A percentile compares a stretch with the other conserved stretches of the same genome.
These are phyloP conservation scores for Phytophthora sansomeana DNA, from an alignment of 352 stramenopile species.

Conservation along the genomic window DNA sequence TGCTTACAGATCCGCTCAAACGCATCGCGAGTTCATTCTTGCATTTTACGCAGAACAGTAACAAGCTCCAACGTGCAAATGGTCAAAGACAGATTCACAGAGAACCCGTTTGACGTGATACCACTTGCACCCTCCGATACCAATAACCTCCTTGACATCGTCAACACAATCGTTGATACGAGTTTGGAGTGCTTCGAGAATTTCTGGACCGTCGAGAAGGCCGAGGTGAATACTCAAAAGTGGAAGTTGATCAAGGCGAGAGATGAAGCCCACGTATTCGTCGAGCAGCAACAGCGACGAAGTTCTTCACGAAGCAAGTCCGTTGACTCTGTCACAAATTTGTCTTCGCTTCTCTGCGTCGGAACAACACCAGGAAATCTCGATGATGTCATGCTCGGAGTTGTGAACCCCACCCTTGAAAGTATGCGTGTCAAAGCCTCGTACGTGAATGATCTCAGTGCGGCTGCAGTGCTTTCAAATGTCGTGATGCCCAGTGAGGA, in stretches of 20 bases:
- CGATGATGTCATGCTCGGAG: conserved; percentile 50
- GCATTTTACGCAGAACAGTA: conserved; percentile 5
- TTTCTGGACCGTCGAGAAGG: conserved; percentile 41
- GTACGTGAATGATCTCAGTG: conserved; percentile 39
- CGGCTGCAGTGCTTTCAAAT: conserved; percentile 30
- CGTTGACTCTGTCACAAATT: background rate
- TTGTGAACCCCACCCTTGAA: conserved; percentile 37
- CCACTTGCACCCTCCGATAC: conserved; percentile 19
- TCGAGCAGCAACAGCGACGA: conserved; percentile 9
- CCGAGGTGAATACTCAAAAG: conserved; percentile 32
- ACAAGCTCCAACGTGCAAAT: conserved; percentile 15
- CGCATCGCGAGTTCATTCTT: conserved; percentile 9
- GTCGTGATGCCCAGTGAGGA: conserved; percentile 32
- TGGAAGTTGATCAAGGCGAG: conserved; percentile 41
- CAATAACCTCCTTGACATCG: conserved; percentile 26
- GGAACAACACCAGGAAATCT: conserved; percentile 30
- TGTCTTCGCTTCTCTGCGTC: conserved; percentile 34
- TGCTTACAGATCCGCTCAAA: background rate
- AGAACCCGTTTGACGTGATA: conserved; percentile 30
- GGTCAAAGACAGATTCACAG: conserved; percentile 28
- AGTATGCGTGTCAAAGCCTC: conserved; percentile 42
- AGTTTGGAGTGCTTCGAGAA: conserved; percentile 31
- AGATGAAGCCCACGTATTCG: conserved; percentile 37
- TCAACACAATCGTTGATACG: conserved; percentile 31
- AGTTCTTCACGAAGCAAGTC: background rate